Evolutionary conservation across 2,329 filamentous ascomycete genomes (phyloP).

Genomic region (Aspergillus sp.): DNA sequence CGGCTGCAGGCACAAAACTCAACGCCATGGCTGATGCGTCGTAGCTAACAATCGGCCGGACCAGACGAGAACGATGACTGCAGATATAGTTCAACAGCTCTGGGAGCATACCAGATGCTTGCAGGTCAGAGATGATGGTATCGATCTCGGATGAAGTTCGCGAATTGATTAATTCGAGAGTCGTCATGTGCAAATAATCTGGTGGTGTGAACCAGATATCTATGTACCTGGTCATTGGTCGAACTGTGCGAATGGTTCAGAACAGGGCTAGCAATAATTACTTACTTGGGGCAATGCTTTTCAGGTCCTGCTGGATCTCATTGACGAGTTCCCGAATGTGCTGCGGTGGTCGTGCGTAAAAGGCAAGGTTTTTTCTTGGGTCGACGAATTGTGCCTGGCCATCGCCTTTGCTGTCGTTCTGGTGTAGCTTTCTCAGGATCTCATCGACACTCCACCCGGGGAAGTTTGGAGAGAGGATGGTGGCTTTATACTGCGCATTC

Average conservation of each 20-base stretch:
- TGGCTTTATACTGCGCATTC: constrained; percentile 66
- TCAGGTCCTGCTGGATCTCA: constrained; percentile 60
- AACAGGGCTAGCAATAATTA: constrained; percentile 7
- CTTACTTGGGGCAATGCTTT: constrained; percentile 61
- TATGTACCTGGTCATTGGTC: constrained; percentile 24
- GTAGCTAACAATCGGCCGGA: constrained; percentile 75
- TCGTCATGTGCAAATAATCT: constrained; percentile 72
- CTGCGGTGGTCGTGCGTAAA: constrained; percentile 77
- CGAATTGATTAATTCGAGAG: constrained; percentile 76
- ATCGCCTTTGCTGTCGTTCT: constrained; percentile 26
- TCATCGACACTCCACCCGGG: constrained; percentile 66
- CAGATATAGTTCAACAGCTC: constrained; percentile 59
- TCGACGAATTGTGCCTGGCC: constrained; percentile 61
- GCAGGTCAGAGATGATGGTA: constrained; percentile 51
- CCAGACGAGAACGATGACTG: constrained; percentile 61
- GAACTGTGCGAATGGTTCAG: too few species aligned
- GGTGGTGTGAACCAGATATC: constrained; percentile 81
- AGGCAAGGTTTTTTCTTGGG: constrained; percentile 69
- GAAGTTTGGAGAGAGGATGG: constrained; percentile 62
- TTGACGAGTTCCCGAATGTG: constrained; percentile 60
- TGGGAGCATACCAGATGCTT: constrained; percentile 43
- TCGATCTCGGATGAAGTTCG: constrained; percentile 62
- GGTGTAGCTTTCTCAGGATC: constrained; percentile 60
- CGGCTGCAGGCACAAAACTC: constrained; percentile 73
- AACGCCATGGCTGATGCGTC: constrained; percentile 79